Percentiles rank a stretch among this genome's conserved stretches.
Conservation (phyloP, 306 rosid species). For the Castanospermum australe region DNA sequence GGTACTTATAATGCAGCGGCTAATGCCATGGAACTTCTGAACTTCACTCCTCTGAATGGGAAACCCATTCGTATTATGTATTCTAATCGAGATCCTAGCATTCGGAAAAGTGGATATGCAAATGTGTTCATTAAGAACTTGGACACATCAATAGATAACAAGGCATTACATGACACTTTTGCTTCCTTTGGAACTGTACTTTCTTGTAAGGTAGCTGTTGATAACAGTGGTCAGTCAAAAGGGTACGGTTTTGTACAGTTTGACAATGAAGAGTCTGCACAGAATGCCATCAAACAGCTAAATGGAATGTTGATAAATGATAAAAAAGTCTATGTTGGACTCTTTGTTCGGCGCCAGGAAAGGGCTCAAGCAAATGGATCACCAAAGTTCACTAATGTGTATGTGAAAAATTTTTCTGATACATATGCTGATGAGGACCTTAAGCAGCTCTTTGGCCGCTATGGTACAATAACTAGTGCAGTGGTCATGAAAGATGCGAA, state of each 20-base stretch:
- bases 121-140: conserved; percentile 62
- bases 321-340: conserved; percentile 49
- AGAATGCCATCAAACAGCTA: conserved; percentile 43
- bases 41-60: conserved; percentile 52
- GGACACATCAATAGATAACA: conserved; percentile 58
- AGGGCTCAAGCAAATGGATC: conserved; percentile 38
- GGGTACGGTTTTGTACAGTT: conserved; percentile 69
- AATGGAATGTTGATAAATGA: conserved; percentile 62
- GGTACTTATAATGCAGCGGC: conserved; percentile 41
- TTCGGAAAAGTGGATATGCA: conserved; percentile 56
- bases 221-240: conserved; percentile 50
- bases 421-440: conserved; percentile 47
- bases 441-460: conserved; percentile 32
- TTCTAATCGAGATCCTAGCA: conserved; percentile 64
- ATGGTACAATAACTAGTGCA: conserved; percentile 56
- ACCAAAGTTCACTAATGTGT: conserved; percentile 53
- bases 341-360: conserved; percentile 46
- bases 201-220: conserved; percentile 67
- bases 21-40: conserved; percentile 47
- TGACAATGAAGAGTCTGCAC: conserved; percentile 59
- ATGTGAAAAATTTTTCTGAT: conserved; percentile 56
- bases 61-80: conserved; percentile 68
- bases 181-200: conserved; percentile 56
- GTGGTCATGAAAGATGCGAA: conserved; percentile 45
- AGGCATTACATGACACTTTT: conserved; percentile 62